Base-by-base conservation (phyloP, 1,139 yeast species). In the Sugiyamaella pinicola region DNA sequence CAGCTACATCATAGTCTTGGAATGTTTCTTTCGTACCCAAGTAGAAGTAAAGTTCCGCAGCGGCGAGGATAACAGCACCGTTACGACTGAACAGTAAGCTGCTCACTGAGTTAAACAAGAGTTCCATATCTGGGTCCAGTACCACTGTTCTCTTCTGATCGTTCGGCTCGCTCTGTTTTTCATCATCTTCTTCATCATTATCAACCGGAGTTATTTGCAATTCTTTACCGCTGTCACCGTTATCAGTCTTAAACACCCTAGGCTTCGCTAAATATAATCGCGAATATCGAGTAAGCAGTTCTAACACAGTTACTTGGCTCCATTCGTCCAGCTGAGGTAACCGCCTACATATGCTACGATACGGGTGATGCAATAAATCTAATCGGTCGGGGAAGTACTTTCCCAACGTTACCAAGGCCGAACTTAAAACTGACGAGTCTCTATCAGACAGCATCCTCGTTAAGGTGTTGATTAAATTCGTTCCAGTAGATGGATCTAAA, bases 321-420 rank as follows among this genome's bases (percentile, higher is more conserved):
- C 93, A 88, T 55, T 85, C 86, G 58, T 89, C 96, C 53, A 91
- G 73, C 1, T 79, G 75, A 0, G 66, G 59, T 12, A 91, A 58
- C 13, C 79, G 69, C 1, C 76, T 64, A 59, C 95, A 83, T 38
- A 81, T 76, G 46, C 85, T 75, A 35, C 88, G 77, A 64, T 78
- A 87, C 59, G 84, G 81, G 1, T 85, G 82, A 65, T 95, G 99
- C 6, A 93, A 69, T 26, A 85, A 69, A 9, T 80, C 85, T 70
- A 87, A 77, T 46, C 79, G 74, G 46, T 80, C 80, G 0, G 83
- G 80, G 49, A 80, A 81, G 17, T 85, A 72, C 49, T 77, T 75
- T 55, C 75, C 75, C 58, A 79, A 80, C 0, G 87, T 74, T 33
- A 81, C 74, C 24, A 93, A 67, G 0, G 96, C 85, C 0, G 89